phyloP scores from a whole-genome alignment of 768 basidiomycete genomes.

The Naganishia kalamii region DNA sequence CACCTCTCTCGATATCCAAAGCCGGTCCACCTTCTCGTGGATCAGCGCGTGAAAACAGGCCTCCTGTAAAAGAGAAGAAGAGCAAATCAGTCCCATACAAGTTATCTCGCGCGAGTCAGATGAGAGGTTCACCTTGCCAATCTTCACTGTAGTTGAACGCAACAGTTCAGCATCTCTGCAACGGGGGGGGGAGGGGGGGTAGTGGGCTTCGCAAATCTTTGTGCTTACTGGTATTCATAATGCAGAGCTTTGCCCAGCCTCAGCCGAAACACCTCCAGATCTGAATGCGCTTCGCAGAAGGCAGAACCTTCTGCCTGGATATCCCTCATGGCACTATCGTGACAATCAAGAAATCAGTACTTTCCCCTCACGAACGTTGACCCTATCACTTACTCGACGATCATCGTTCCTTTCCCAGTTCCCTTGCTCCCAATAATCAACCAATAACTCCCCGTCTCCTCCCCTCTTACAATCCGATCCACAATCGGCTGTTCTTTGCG shows the following conservation, averaged over 20 bases:
- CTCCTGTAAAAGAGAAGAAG: constrained; percentile 19
- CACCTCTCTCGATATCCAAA: constrained; percentile 74
- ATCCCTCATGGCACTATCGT: constrained; percentile 55
- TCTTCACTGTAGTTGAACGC: constrained; percentile 41
- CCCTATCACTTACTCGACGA: constrained; percentile 53
- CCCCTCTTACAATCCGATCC: constrained; percentile 70
- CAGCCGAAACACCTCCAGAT: constrained; percentile 73
- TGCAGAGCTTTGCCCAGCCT: constrained; percentile 79
- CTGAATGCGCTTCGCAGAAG: constrained; percentile 59
- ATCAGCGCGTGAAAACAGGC: constrained; percentile 71
- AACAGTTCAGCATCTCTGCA: not conserved
- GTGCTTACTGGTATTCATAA: constrained; percentile 73
- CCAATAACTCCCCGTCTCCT: constrained; percentile 66
- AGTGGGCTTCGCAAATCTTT: not conserved
- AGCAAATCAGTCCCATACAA: constrained; percentile 34
- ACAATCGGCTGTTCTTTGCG: constrained; percentile 69
- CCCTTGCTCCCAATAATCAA: constrained; percentile 76
- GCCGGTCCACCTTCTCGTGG: constrained; percentile 77
- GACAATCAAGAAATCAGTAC: constrained; percentile 31
- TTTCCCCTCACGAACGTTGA: not conserved
- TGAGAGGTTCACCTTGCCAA: constrained; percentile 53
- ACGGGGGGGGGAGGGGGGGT: no score
- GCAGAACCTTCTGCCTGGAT: constrained; percentile 60
- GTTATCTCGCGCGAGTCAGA: not conserved
- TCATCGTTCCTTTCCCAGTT: constrained; percentile 76